Evolutionary conservation across 148 eudicot genomes (phyloP).

Genomic region (Cornus kousa): DNA sequence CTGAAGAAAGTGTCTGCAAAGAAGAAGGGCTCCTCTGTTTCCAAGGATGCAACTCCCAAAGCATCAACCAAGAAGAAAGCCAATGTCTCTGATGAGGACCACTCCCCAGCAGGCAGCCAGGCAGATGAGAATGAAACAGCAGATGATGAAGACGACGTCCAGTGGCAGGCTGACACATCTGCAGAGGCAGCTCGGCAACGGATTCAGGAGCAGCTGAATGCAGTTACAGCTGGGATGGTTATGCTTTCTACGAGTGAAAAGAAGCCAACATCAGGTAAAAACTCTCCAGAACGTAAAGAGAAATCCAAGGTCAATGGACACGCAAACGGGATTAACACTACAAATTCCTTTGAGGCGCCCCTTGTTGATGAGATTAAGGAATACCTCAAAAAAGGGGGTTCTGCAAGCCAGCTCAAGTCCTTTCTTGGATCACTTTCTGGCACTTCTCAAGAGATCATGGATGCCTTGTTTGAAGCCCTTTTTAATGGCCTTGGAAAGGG

Average conservation of each 20-base stretch:
- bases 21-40: conserved; percentile 34
- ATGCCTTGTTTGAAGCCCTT: conserved; percentile 56
- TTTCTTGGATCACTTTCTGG: conserved; percentile 46
- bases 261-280: conserved; percentile 28
- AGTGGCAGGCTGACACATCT: conserved; percentile 81
- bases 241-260: conserved; percentile 58
- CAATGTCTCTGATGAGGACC: conserved; percentile 68
- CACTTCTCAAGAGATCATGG: conserved; percentile 41
- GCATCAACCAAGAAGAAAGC: conserved; percentile 53
- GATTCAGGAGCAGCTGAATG: conserved; percentile 68
- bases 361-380: conserved; percentile 43
- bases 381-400: conserved; percentile 29
- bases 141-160: conserved; percentile 48
- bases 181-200: conserved; percentile 65
- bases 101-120: conserved; percentile 55
- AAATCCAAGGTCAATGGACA: conserved; percentile 26
- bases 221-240: conserved; percentile 77
- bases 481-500: conserved; percentile 54
- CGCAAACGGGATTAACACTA: conserved; percentile 15
- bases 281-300: conserved; percentile 33
- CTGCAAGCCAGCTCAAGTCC: conserved; percentile 48
- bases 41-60: conserved; percentile 45
- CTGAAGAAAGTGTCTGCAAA: conserved; percentile 52
- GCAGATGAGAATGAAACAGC: conserved; percentile 39
- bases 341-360: conserved; percentile 21